Percentiles rank a stretch among this genome's conserved stretches.
These are phyloP conservation scores for Xylariales sp. DNA, from an alignment of 2,329 filamentous ascomycete genomes.

Conservation along the genomic window DNA sequence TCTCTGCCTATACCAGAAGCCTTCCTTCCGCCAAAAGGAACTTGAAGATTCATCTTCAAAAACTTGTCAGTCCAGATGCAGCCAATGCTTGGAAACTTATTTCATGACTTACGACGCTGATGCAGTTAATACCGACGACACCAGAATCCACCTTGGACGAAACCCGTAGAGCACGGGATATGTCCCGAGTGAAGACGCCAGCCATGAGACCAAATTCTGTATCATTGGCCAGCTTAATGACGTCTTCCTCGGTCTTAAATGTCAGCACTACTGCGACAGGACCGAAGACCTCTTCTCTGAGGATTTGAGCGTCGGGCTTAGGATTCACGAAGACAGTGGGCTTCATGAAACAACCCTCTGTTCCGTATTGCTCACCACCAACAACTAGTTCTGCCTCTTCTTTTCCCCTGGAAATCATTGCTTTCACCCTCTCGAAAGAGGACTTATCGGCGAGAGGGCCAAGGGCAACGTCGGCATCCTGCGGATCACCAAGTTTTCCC, in stretches of 20 bases:
- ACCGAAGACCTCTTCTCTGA: slow-evolving; percentile 52
- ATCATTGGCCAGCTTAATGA: slow-evolving; percentile 50
- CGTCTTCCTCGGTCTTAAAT: slow-evolving; percentile 54
- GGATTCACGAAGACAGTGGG: slow-evolving; percentile 42
- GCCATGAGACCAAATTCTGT: slow-evolving; percentile 41
- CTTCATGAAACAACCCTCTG: slow-evolving; percentile 36
- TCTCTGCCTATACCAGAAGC: slow-evolving; percentile 45
- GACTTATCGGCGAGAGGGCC: slow-evolving; percentile 50
- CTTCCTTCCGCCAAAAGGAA: slow-evolving; percentile 48
- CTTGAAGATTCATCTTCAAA: slow-evolving; percentile 30
- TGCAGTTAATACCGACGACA: slow-evolving; percentile 64
- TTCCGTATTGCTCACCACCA: not conserved
- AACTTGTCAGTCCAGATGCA: no score
- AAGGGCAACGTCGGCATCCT: slow-evolving; percentile 52
- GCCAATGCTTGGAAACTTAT: no score
- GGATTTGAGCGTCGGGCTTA: slow-evolving; percentile 39
- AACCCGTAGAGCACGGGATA: slow-evolving; percentile 55
- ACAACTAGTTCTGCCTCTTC: not conserved
- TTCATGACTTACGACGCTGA: no score
- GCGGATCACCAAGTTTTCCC: slow-evolving; percentile 56
- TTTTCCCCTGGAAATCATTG: not conserved
- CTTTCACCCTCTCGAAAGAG: slow-evolving; percentile 40
- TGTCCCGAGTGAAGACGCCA: slow-evolving; percentile 56
- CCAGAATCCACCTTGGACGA: slow-evolving; percentile 56
- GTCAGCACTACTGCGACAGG: slow-evolving; percentile 50